Percentiles rank a stretch among this genome's conserved stretches.
phyloP scores from a whole-genome alignment of 331 rosid species.

The Malus hybrid region DNA sequence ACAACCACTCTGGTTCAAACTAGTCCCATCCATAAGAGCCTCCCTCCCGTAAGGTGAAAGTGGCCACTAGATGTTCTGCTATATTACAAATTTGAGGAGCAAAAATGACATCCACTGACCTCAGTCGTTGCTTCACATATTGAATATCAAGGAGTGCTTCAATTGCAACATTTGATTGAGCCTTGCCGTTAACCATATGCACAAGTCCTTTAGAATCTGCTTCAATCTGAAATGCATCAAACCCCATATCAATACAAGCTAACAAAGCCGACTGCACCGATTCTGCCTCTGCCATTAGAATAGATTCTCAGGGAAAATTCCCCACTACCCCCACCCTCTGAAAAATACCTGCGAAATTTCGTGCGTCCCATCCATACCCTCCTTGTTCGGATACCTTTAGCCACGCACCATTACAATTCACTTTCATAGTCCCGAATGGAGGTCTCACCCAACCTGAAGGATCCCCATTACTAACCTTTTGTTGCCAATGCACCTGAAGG shows the following conservation, averaged over 20 bases:
- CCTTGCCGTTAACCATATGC: no score
- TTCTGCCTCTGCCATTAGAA: not conserved
- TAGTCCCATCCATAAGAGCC: not conserved
- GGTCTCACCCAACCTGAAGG: not conserved
- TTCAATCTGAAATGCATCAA: no score
- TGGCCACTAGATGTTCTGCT: not conserved
- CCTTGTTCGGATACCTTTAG: not conserved
- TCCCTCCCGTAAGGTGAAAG: no score
- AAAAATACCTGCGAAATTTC: no score
- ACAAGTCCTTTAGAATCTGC: no score
- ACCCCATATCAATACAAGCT: not conserved
- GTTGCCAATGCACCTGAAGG: not conserved
- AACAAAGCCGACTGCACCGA: not conserved
- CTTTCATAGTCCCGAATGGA: not conserved
- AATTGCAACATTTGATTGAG: not conserved
- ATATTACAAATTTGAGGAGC: not conserved
- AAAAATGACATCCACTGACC: not conserved
- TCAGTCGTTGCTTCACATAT: not conserved
- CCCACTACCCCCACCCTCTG: not conserved
- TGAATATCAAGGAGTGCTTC: not conserved
- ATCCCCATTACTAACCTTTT: not conserved
- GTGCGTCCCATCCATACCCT: not conserved
- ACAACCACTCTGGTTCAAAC: no score
- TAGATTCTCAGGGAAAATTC: no score
- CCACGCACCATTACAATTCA: no score